These are phyloP conservation scores for Ceratorhiza oryzae-sativae DNA, from an alignment of 1,284 basidiomycete species.

Conservation along the genomic window DNA sequence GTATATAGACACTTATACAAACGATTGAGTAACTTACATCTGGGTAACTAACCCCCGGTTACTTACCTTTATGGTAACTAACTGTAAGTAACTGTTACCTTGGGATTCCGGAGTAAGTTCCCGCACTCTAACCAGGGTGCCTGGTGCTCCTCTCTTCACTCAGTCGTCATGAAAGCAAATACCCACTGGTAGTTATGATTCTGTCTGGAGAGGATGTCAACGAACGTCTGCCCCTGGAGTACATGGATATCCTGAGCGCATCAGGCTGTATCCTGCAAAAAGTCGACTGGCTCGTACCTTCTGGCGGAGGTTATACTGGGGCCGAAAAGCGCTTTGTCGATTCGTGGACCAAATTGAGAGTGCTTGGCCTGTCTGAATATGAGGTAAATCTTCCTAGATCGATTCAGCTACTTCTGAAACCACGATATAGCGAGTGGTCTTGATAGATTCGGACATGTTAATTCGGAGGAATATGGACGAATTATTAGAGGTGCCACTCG, in stretches of 20 bases:
- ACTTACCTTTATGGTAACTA: slow-evolving; percentile 1
- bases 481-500: slow-evolving; percentile 65
- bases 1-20: background rate
- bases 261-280: slow-evolving; percentile 64
- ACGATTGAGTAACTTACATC: too few species aligned
- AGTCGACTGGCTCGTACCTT: slow-evolving; percentile 61
- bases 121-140: slow-evolving; percentile 65
- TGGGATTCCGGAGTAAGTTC: slow-evolving; percentile 61
- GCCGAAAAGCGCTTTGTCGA: slow-evolving; percentile 77
- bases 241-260: slow-evolving; percentile 62
- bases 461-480: slow-evolving; percentile 90
- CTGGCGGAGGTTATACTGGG: slow-evolving; percentile 62
- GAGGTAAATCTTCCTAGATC: slow-evolving; percentile 60
- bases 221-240: slow-evolving; percentile 50
- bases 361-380: slow-evolving; percentile 77
- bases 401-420: background rate
- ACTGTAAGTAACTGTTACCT: background rate
- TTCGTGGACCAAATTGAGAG: slow-evolving; percentile 90
- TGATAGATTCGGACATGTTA: slow-evolving; percentile 94
- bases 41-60: background rate
- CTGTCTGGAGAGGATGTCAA: slow-evolving; percentile 63
- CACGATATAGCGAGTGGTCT: slow-evolving; percentile 69
- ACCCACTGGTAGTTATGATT: slow-evolving; percentile 83
- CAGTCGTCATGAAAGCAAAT: slow-evolving; percentile 67
- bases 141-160: slow-evolving; percentile 78